These are phyloP conservation scores for Solanum piurae DNA, from an alignment of 257 asterid species.

Conservation along the genomic window DNA sequence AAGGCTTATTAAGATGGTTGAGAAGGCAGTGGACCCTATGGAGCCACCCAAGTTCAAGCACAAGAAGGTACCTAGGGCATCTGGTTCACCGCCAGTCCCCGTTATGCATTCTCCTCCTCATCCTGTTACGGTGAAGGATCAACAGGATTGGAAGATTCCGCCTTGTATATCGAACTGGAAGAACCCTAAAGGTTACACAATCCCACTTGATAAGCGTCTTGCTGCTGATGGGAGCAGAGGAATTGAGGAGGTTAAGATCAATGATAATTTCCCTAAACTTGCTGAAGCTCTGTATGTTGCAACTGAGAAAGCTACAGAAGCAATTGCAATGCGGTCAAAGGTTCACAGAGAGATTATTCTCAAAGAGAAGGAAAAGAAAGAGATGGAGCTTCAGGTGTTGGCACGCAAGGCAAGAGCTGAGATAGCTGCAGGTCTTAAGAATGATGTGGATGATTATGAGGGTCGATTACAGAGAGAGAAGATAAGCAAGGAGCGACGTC, in stretches of 20 bases:
- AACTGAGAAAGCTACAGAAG: slow-evolving; percentile 76
- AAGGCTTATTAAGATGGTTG: slow-evolving; percentile 80
- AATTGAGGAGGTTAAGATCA: slow-evolving; percentile 71
- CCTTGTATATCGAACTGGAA: slow-evolving; percentile 90
- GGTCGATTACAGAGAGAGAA: background rate
- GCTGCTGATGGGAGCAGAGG: slow-evolving; percentile 90
- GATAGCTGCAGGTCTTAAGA: background rate
- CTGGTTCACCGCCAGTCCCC: background rate
- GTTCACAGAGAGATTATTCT: slow-evolving; percentile 76
- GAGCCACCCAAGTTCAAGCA: slow-evolving; percentile 89
- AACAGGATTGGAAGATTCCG: slow-evolving; percentile 83
- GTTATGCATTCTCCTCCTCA: background rate
- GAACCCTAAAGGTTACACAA: slow-evolving; percentile 81
- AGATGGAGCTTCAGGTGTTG: background rate
- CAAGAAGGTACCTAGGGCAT: slow-evolving; percentile 48
- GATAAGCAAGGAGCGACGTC: background rate
- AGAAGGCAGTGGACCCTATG: slow-evolving; percentile 75
- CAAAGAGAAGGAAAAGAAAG: slow-evolving; percentile 44
- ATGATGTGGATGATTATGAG: background rate
- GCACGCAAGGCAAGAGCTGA: background rate
- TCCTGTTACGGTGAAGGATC: slow-evolving; percentile 73
- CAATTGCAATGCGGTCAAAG: slow-evolving; percentile 75
- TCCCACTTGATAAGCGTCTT: slow-evolving; percentile 81
- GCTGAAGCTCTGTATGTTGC: slow-evolving; percentile 64
- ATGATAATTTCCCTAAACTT: slow-evolving; percentile 68